Percentiles rank a stretch among this genome's conserved stretches.
phyloP scores from a whole-genome alignment of 2,329 filamentous ascomycete genomes.

The Curvularia sp. region DNA sequence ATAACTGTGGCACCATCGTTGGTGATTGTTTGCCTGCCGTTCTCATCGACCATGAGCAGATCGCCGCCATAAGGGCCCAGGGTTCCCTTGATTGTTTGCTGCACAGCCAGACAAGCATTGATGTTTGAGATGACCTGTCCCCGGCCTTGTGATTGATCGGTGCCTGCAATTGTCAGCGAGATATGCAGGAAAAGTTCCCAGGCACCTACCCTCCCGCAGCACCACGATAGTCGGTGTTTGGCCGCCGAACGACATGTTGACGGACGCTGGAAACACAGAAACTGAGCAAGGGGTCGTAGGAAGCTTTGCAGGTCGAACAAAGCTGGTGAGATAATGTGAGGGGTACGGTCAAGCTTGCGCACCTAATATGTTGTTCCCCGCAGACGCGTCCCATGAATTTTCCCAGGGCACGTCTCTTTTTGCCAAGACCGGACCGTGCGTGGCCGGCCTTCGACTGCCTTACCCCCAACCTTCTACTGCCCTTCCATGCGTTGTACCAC shows the following conservation, averaged over 20 bases:
- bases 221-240: conserved; percentile 98
- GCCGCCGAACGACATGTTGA: conserved; percentile 90
- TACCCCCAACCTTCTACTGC: conserved; percentile 28
- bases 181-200: conserved; percentile 25
- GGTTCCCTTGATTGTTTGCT: conserved; percentile 93
- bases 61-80: conserved; percentile 97
- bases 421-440: conserved; percentile 19
- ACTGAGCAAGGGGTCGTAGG: not conserved
- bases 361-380: conserved; percentile 35
- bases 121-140: conserved; percentile 98
- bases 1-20: conserved; percentile 99
- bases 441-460: conserved; percentile 21
- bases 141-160: conserved; percentile 95
- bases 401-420: conserved; percentile 30
- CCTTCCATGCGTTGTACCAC: conserved; percentile 41
- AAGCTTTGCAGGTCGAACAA: conserved; percentile 3
- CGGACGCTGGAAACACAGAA: conserved; percentile 13
- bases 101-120: conserved; percentile 95
- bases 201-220: conserved; percentile 85
- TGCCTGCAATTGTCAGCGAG: conserved; percentile 67
- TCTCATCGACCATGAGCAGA: conserved; percentile 91
- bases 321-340: conserved; percentile 12
- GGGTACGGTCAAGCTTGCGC: conserved; percentile 30
- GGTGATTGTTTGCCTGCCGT: conserved; percentile 96
- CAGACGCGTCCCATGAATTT: conserved; percentile 44